Percentiles rank a stretch among this genome's conserved stretches.
These are phyloP conservation scores for Crithidia mellificae DNA, from an alignment of 208 protist species.

Conservation along the genomic window DNA sequence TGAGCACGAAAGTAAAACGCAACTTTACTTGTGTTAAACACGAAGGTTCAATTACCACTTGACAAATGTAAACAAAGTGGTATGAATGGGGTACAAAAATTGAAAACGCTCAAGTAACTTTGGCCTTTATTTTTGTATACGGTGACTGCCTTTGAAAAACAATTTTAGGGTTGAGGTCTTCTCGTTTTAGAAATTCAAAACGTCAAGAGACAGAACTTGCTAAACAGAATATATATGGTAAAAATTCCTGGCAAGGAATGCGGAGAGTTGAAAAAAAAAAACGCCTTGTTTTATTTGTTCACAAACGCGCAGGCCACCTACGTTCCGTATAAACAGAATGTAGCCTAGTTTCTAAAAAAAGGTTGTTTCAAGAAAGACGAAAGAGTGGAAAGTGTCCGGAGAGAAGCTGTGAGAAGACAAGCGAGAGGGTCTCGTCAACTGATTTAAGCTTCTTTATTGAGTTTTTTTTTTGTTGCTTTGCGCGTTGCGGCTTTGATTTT, in stretches of 20 bases:
- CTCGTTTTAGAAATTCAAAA: not conserved
- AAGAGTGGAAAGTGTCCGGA: not conserved
- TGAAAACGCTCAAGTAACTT: not conserved
- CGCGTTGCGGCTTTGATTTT: not conserved
- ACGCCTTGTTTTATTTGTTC: not conserved
- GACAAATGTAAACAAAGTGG: not conserved
- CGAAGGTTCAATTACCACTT: not conserved
- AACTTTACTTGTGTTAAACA: too few species aligned
- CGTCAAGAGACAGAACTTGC: too few species aligned
- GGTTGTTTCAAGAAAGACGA: not conserved
- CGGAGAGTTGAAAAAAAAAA: not conserved
- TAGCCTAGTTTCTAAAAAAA: not conserved
- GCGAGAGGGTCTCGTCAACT: not conserved
- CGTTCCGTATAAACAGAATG: not conserved
- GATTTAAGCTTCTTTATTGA: constrained; percentile 12
- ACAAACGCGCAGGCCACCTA: not conserved
- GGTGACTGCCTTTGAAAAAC: too few species aligned
- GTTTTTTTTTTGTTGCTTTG: constrained; percentile 10
- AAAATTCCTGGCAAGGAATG: not conserved
- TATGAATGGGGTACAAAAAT: not conserved
- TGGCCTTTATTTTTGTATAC: not conserved
- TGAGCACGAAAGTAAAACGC: too few species aligned
- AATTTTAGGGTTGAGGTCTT: not conserved
- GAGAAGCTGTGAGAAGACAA: not conserved
- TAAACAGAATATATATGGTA: too few species aligned